Evolutionary conservation across 169 alveolate species (phyloP).

Genomic region (Hepatocystis sp.): DNA sequence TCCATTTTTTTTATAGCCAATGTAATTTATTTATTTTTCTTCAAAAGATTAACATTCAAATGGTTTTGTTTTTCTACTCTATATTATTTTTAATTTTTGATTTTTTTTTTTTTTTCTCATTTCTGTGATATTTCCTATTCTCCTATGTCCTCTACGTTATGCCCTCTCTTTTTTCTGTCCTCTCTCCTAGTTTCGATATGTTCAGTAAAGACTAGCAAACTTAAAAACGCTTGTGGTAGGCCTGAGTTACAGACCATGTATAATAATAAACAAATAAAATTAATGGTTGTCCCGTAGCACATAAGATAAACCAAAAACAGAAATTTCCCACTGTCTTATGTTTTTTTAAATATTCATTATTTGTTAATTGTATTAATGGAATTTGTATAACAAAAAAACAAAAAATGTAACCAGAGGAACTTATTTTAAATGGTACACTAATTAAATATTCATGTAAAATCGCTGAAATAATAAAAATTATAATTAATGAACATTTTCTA

Average conservation of each 20-base stretch:
- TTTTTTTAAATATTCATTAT: conserved; percentile 82
- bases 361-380: conserved; percentile 85
- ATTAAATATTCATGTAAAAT: conserved; percentile 91
- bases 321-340: conserved; percentile 91
- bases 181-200: too few relatives aligned
- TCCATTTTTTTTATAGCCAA: too few relatives aligned
- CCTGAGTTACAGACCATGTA: conserved; percentile 70
- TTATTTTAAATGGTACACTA: conserved; percentile 91
- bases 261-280: conserved; percentile 83
- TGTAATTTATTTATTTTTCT: too few relatives aligned
- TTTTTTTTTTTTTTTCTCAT: too few relatives aligned
- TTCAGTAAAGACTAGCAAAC: too few relatives aligned
- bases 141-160: too few relatives aligned
- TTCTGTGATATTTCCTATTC: too few relatives aligned
- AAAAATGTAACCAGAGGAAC: conserved; percentile 94
- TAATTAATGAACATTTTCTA: conserved; percentile 80
- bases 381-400: conserved; percentile 81
- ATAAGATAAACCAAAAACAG: conserved; percentile 93
- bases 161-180: too few relatives aligned
- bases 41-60: too few relatives aligned
- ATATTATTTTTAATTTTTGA: too few relatives aligned
- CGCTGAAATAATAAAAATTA: conserved; percentile 91
- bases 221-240: too few relatives aligned
- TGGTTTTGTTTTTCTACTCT: too few relatives aligned
- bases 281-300: conserved; percentile 96